Conservation (phyloP, 352 stramenopile genomes). For the Phytopythium delawarense region DNA sequence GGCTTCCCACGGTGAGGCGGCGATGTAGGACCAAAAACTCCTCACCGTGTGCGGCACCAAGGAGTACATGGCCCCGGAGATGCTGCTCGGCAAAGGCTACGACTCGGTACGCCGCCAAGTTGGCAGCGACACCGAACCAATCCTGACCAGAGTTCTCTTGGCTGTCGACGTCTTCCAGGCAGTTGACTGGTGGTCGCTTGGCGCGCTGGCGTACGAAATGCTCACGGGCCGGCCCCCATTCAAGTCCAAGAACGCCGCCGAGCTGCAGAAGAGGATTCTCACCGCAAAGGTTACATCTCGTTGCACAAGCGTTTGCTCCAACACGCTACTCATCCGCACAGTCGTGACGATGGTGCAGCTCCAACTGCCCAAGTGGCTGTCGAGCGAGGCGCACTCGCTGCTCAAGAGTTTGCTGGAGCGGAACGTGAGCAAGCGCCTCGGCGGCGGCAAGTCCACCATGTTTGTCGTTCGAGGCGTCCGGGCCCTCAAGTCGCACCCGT, state of each 20-base stretch:
- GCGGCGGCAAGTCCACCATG: constrained; percentile 94
- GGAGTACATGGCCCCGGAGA: constrained; percentile 87
- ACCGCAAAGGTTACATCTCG: constrained; percentile 46
- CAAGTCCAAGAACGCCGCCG: constrained; percentile 60
- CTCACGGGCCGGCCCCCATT: constrained; percentile 71
- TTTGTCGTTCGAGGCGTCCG: constrained; percentile 96
- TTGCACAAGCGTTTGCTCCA: not conserved
- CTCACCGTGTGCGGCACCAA: constrained; percentile 78
- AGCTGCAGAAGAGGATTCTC: constrained; percentile 76
- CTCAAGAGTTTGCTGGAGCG: constrained; percentile 96
- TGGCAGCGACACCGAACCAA: not conserved
- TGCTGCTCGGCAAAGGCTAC: constrained; percentile 81
- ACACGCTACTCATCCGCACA: not conserved
- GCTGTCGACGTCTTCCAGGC: constrained; percentile 25
- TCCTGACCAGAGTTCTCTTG: not conserved
- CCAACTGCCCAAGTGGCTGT: constrained; percentile 78
- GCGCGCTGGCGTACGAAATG: constrained; percentile 79
- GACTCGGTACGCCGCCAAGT: constrained; percentile 39
- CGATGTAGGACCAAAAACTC: constrained; percentile 48
- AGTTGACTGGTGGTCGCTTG: constrained; percentile 84
- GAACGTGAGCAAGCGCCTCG: constrained; percentile 94
- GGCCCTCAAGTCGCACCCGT: constrained; percentile 92
- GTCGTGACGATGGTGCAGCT: constrained; percentile 25
- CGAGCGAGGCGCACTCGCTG: constrained; percentile 89
- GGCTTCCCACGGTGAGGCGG: not conserved